Conservation (phyloP, 768 basidiomycete genomes). For the Cystofilobasidium capitatum region DNA sequence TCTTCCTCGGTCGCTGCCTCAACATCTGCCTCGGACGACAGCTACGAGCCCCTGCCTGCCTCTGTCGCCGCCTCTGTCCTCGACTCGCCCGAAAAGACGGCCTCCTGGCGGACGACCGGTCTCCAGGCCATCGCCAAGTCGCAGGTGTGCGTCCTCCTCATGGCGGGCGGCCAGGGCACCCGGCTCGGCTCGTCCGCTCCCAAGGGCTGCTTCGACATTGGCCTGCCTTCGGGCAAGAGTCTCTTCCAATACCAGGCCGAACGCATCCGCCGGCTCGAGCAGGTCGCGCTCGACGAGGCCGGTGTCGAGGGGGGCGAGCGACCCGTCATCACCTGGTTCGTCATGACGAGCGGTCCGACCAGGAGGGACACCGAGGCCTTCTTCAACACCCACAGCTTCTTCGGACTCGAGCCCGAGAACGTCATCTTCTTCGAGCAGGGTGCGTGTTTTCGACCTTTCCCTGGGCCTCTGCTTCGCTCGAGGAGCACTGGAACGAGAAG, state of each 20-base stretch:
- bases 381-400: constrained; percentile 66
- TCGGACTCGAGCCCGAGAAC: constrained; percentile 68
- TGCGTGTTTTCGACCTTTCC: constrained; percentile 35
- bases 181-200: constrained; percentile 82
- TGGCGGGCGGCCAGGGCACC: constrained; percentile 98
- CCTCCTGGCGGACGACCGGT: constrained; percentile 68
- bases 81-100: constrained; percentile 46
- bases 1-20: neutral
- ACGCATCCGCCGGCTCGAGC: constrained; percentile 75
- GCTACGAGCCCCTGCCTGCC: constrained; percentile 72
- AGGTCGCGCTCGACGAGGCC: constrained; percentile 51
- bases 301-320: constrained; percentile 49
- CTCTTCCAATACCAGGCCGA: constrained; percentile 98
- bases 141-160: constrained; percentile 85
- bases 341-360: constrained; percentile 98
- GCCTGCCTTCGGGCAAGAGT: constrained; percentile 79
- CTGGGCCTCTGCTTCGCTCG: constrained; percentile 68
- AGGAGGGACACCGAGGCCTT: constrained; percentile 73
- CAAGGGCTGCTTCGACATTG: constrained; percentile 97
- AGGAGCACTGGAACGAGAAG: constrained; percentile 91
- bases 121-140: constrained; percentile 69
- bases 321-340: constrained; percentile 86
- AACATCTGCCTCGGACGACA: constrained; percentile 36
- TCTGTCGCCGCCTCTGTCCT: constrained; percentile 47
- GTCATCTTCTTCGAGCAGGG: constrained; percentile 96